Percentiles rank a stretch among this genome's conserved stretches.
Conservation (phyloP, 2,329 filamentous ascomycete species). For the Epichloe uncinata region DNA sequence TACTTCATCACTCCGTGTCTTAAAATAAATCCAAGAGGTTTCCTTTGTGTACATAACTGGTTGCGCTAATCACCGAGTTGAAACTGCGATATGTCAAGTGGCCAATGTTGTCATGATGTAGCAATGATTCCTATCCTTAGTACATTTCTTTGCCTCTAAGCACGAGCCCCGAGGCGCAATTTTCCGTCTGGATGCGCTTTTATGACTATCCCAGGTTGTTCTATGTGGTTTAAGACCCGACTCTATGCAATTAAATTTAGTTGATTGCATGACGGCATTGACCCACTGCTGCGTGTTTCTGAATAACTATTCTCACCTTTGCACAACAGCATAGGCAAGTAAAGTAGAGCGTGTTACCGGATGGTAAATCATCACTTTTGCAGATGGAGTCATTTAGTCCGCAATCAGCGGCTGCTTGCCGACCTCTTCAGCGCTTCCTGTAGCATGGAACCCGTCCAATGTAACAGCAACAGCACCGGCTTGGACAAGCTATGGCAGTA, state of each 20-base stretch:
- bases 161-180: neutral
- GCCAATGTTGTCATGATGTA: neutral
- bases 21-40: no score
- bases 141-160: neutral
- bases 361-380: neutral
- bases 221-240: no score
- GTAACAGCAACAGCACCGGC: slow-evolving; percentile 84
- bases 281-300: neutral
- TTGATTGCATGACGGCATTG: neutral
- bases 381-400: neutral
- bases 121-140: neutral
- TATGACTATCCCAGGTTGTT: neutral
- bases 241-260: neutral
- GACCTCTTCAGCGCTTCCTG: slow-evolving; percentile 20
- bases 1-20: no score
- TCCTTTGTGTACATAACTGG: no score
- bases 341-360: no score
- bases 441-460: slow-evolving; percentile 66
- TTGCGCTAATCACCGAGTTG: no score
- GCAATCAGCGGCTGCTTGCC: slow-evolving; percentile 10
- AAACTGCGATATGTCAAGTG: no score
- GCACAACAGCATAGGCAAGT: no score
- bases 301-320: neutral
- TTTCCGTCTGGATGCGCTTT: neutral
- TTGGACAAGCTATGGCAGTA: slow-evolving; percentile 58